Conservation (phyloP, 352 stramenopile genomes). For the Pythium aphanidermatum region DNA sequence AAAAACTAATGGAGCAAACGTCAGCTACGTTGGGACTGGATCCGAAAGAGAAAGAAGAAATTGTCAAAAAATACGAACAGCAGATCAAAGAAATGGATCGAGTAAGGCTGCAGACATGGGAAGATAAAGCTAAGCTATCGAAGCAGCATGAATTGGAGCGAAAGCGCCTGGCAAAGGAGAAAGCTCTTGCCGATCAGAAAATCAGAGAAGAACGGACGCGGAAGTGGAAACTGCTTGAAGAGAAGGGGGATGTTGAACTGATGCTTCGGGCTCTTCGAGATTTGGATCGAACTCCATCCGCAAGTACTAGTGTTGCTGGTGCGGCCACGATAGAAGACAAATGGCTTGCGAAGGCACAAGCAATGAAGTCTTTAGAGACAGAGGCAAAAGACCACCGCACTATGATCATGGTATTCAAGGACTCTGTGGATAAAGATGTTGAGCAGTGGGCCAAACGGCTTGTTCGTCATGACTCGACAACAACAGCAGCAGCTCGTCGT, state of each 20-base stretch:
- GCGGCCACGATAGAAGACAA: slow-evolving; percentile 30
- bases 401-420: slow-evolving; percentile 78
- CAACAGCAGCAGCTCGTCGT: slow-evolving; percentile 23
- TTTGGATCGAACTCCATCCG: slow-evolving; percentile 26
- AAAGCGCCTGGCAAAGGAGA: slow-evolving; percentile 73
- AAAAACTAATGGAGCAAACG: slow-evolving; percentile 80
- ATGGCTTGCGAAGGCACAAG: slow-evolving; percentile 54
- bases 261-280: slow-evolving; percentile 72
- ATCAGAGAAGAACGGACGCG: slow-evolving; percentile 74
- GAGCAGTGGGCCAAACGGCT: slow-evolving; percentile 61
- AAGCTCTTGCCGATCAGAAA: slow-evolving; percentile 68
- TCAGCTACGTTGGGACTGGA: slow-evolving; percentile 55
- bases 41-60: slow-evolving; percentile 84
- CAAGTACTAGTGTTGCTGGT: background rate
- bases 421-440: slow-evolving; percentile 73
- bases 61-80: slow-evolving; percentile 81
- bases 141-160: slow-evolving; percentile 85
- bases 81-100: slow-evolving; percentile 89
- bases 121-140: slow-evolving; percentile 81
- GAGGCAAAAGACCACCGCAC: slow-evolving; percentile 77
- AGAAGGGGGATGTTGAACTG: slow-evolving; percentile 79
- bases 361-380: slow-evolving; percentile 53
- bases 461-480: slow-evolving; percentile 24
- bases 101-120: slow-evolving; percentile 81
- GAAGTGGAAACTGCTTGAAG: slow-evolving; percentile 81